Conservation (phyloP, 108 stramenopile genomes). For the Pseudonitzschia multiseries region DNA sequence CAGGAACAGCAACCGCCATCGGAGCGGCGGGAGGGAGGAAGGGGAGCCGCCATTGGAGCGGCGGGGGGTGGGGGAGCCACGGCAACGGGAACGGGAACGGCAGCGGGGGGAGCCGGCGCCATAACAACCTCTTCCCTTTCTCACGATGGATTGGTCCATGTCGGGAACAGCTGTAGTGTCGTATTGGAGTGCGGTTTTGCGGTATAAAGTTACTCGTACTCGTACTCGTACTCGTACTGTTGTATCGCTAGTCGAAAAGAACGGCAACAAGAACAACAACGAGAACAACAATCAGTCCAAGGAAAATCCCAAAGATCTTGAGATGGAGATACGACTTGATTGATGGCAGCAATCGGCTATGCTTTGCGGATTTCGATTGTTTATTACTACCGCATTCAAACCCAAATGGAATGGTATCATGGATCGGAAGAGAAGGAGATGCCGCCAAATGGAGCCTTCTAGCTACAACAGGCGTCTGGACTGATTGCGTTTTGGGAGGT, state of each 20-base stretch:
- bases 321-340: background rate
- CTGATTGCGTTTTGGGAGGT: background rate
- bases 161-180: background rate
- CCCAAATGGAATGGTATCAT: background rate
- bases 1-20: no score
- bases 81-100: slow-evolving; percentile 3
- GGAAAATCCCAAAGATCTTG: background rate
- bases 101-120: background rate
- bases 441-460: slow-evolving; percentile 9
- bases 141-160: slow-evolving; percentile 5
- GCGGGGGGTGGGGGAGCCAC: no score
- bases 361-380: slow-evolving; percentile 7
- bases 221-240: no score
- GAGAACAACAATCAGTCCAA: background rate
- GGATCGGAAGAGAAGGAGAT: slow-evolving; percentile 5
- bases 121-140: background rate
- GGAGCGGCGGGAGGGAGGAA: no score
- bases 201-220: no score
- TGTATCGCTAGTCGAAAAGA: no score
- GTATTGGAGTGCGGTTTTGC: background rate
- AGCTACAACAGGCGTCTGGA: background rate
- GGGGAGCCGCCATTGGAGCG: no score
- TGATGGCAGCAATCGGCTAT: slow-evolving; percentile 1
- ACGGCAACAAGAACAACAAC: no score
- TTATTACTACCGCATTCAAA: no score